Evolutionary conservation across 2,329 filamentous ascomycete genomes (phyloP).

Genomic region (Sarocladium brachiariae): DNA sequence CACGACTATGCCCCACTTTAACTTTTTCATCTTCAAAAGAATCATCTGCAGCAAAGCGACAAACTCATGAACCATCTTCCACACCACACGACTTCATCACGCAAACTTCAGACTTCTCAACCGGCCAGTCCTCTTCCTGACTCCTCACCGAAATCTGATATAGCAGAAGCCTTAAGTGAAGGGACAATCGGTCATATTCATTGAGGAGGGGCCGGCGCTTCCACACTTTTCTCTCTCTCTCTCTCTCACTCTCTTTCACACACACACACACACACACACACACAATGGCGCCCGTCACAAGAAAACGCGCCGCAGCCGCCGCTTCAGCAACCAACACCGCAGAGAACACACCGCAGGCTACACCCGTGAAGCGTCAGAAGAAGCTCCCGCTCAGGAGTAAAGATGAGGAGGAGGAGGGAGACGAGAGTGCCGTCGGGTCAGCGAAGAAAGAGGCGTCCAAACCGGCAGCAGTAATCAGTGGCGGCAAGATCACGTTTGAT

Average conservation of each 20-base stretch:
- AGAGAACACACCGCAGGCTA: conserved; percentile 12
- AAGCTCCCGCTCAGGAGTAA: conserved; percentile 30
- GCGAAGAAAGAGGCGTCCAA: not conserved
- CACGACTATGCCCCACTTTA: conserved; percentile 10
- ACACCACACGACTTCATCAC: no score
- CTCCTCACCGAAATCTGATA: no score
- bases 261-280: not conserved
- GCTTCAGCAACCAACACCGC: conserved; percentile 13
- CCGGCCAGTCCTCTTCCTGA: no score
- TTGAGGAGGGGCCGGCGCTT: no score
- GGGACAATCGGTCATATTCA: no score
- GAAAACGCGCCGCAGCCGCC: conserved; percentile 9
- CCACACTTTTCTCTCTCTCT: no score
- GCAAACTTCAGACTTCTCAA: no score
- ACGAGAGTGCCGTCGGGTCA: not conserved
- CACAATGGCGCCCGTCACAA: conserved; percentile 10
- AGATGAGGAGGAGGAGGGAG: conserved; percentile 17
- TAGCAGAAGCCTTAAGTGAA: no score
- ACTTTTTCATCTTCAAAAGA: conserved; percentile 13
- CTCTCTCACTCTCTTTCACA: not conserved
- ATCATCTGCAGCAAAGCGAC: not conserved
- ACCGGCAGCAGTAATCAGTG: not conserved
- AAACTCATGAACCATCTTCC: no score
- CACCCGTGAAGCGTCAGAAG: conserved; percentile 16
- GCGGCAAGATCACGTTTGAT: conserved; percentile 23